phyloP scores from a whole-genome alignment of 495 filamentous ascomycete genomes.

The Lentithecium fluviatile region DNA sequence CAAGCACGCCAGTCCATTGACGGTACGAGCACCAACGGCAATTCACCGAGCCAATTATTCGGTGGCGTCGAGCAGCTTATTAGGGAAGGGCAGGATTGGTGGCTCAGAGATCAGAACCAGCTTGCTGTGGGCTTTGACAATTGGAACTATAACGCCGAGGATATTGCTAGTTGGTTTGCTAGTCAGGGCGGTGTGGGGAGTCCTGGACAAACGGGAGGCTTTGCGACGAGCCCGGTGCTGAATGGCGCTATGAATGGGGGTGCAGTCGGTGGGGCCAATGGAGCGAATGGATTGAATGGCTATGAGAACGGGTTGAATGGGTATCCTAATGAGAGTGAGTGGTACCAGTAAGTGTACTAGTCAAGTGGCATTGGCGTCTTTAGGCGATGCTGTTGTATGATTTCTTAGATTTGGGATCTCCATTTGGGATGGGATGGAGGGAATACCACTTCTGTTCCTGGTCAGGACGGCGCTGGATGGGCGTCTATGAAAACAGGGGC shows the following conservation, averaged over 20 bases:
- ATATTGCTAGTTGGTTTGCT: constrained; percentile 32
- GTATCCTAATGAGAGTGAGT: constrained; percentile 37
- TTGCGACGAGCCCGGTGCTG: neutral
- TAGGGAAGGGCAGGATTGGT: constrained; percentile 45
- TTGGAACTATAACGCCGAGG: constrained; percentile 36
- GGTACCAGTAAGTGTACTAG: constrained; percentile 37
- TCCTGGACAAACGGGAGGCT: neutral
- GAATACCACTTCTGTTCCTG: no score
- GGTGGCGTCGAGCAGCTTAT: constrained; percentile 45
- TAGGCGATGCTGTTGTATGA: no score
- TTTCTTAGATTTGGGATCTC: no score
- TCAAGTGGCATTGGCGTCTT: no score
- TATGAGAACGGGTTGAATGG: constrained; percentile 26
- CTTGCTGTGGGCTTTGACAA: constrained; percentile 44
- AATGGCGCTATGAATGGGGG: neutral
- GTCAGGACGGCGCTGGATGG: no score
- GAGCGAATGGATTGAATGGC: constrained; percentile 5
- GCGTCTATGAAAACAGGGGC: no score
- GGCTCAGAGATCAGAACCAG: constrained; percentile 41
- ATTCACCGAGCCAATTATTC: constrained; percentile 42
- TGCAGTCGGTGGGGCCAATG: constrained; percentile 17
- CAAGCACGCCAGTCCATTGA: constrained; percentile 14
- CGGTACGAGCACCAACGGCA: constrained; percentile 18
- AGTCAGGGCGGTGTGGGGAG: constrained; percentile 4
- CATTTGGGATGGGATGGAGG: no score